These are phyloP conservation scores for Xylaria castorea DNA, from an alignment of 495 filamentous ascomycete species.

Conservation along the genomic window DNA sequence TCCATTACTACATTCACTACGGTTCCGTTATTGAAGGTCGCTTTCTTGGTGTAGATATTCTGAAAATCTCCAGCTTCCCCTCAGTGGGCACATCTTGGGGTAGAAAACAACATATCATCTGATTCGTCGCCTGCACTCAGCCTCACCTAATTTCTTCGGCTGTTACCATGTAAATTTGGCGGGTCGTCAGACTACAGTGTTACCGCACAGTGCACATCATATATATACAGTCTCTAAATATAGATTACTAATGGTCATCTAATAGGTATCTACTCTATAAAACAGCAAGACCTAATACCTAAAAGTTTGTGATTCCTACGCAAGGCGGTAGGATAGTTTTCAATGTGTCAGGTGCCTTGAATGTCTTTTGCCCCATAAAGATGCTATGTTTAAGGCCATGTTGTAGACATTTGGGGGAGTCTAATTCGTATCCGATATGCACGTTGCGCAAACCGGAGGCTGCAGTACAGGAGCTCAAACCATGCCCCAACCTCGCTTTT, in stretches of 20 bases:
- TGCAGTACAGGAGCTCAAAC: background rate
- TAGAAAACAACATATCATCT: background rate
- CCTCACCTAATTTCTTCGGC: background rate
- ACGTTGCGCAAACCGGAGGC: no score
- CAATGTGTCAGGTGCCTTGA: background rate
- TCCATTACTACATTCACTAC: background rate
- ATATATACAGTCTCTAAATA: background rate
- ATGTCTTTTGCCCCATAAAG: background rate
- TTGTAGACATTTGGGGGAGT: background rate
- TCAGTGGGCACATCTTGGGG: background rate
- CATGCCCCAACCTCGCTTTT: no score
- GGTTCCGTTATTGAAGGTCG: background rate
- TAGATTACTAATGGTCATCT: background rate
- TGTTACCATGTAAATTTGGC: background rate
- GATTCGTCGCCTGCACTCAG: conserved; percentile 23
- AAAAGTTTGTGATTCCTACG: no score
- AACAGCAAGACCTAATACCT: background rate
- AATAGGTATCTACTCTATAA: background rate
- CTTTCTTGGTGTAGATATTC: background rate
- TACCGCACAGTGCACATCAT: background rate
- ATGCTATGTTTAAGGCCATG: background rate
- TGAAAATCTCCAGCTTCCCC: background rate
- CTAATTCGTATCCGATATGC: background rate
- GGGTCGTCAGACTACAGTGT: background rate
- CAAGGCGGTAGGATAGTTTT: no score